phyloP scores from a whole-genome alignment of 495 filamentous ascomycete genomes.

The Tricharina praecox region DNA sequence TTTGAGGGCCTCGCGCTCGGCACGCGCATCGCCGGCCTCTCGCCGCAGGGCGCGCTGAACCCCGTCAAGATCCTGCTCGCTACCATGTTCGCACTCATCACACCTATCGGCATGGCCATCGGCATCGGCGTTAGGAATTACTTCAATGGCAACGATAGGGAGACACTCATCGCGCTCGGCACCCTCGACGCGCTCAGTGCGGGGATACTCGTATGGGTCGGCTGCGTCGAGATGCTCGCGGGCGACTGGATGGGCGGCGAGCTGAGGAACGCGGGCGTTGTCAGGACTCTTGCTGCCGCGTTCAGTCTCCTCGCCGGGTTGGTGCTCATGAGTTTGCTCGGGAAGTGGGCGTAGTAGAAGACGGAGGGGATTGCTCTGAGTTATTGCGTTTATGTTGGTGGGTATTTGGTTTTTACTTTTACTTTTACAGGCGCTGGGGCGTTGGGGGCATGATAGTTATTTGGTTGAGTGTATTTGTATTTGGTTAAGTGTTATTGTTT shows the following conservation, averaged over 20 bases:
- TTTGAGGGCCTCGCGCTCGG: conserved; percentile 68
- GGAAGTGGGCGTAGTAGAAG: conserved; percentile 32
- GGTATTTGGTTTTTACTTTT: not conserved
- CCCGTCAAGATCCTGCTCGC: conserved; percentile 34
- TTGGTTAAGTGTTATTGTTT: too few relatives aligned
- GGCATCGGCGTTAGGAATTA: conserved; percentile 36
- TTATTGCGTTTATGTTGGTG: not conserved
- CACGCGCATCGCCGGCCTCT: conserved; percentile 48
- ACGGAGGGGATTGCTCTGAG: not conserved
- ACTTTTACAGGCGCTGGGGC: too few relatives aligned
- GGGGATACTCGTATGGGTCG: conserved; percentile 44
- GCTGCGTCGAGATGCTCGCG: conserved; percentile 43
- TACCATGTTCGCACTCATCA: conserved; percentile 36
- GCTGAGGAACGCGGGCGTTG: conserved; percentile 21
- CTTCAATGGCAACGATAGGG: conserved; percentile 41
- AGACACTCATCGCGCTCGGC: conserved; percentile 40
- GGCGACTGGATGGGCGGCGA: conserved; percentile 38
- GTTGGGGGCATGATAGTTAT: too few relatives aligned
- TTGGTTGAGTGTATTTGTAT: too few relatives aligned
- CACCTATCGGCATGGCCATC: conserved; percentile 43
- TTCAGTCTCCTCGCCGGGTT: conserved; percentile 27
- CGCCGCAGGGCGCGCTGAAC: conserved; percentile 12
- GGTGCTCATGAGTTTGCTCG: conserved; percentile 31
- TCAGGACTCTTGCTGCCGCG: conserved; percentile 24
- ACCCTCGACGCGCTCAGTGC: conserved; percentile 41